Evolutionary conservation across 2,329 filamentous ascomycete species (phyloP).

Genomic region (Exserohilum turcica): DNA sequence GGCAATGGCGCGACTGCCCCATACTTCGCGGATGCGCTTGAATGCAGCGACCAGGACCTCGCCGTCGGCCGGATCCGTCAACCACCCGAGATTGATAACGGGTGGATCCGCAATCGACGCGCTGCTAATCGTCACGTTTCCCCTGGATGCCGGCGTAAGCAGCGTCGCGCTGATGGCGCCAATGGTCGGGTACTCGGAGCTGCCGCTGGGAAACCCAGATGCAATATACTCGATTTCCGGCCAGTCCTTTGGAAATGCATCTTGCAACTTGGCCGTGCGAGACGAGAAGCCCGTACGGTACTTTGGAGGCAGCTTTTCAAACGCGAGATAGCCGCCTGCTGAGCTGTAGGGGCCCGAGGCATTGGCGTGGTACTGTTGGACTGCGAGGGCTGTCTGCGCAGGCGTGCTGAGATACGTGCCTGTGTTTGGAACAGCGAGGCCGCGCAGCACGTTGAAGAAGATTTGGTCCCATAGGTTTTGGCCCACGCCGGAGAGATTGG

Average conservation of each 20-base stretch:
- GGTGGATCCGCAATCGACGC: constrained; percentile 36
- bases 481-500: constrained; percentile 34
- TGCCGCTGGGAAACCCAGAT: constrained; percentile 23
- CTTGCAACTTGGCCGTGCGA: constrained; percentile 17
- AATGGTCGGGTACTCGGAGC: constrained; percentile 14
- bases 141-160: constrained; percentile 25
- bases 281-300: constrained; percentile 12
- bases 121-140: constrained; percentile 41
- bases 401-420: constrained; percentile 25
- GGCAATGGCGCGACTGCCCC: constrained; percentile 23
- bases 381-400: constrained; percentile 16
- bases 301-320: constrained; percentile 25
- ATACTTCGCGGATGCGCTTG: constrained; percentile 39
- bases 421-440: constrained; percentile 24
- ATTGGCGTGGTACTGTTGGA: constrained; percentile 19
- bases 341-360: constrained; percentile 27
- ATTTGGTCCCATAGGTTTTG: constrained; percentile 35
- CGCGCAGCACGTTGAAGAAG: constrained; percentile 26
- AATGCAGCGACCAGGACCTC: constrained; percentile 40
- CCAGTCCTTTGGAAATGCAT: constrained; percentile 5
- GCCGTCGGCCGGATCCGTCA: constrained; percentile 38
- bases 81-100: constrained; percentile 42
- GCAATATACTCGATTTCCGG: constrained; percentile 10
- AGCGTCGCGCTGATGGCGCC: constrained; percentile 23
- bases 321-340: constrained; percentile 27